These are phyloP conservation scores for Craspedostauros australis DNA, from an alignment of 108 stramenopile genomes.

Conservation along the genomic window DNA sequence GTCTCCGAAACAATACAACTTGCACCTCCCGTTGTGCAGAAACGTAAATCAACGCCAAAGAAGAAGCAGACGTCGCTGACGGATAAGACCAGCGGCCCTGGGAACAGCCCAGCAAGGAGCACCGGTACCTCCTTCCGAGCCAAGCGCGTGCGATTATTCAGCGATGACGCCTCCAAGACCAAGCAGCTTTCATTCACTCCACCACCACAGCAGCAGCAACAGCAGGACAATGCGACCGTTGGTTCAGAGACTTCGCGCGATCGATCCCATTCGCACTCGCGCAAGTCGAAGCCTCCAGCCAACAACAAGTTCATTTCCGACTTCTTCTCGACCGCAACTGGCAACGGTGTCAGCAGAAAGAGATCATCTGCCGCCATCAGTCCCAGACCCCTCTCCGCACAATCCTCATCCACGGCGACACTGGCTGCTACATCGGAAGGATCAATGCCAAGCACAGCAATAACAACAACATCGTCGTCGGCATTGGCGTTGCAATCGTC, in stretches of 20 bases:
- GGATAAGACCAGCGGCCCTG: conserved; percentile 2
- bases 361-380: background rate
- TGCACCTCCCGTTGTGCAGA: too few species aligned
- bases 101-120: background rate
- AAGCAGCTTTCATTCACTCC: background rate
- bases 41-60: too few species aligned
- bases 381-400: background rate
- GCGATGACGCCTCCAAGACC: background rate
- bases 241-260: conserved; percentile 19
- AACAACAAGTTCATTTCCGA: conserved; percentile 32
- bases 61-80: background rate
- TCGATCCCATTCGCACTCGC: conserved; percentile 17
- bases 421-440: background rate
- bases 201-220: background rate
- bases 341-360: background rate
- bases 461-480: background rate
- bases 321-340: conserved; percentile 13
- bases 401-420: background rate
- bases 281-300: conserved; percentile 3
- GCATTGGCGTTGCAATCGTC: background rate
- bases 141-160: too few species aligned
- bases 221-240: background rate
- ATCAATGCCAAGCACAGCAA: background rate
- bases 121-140: background rate
- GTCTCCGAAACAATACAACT: too few species aligned